Percentiles rank a stretch among this genome's conserved stretches.
Evolutionary conservation across 352 stramenopile genomes (phyloP).

Genomic region (Pythium insidiosum): DNA sequence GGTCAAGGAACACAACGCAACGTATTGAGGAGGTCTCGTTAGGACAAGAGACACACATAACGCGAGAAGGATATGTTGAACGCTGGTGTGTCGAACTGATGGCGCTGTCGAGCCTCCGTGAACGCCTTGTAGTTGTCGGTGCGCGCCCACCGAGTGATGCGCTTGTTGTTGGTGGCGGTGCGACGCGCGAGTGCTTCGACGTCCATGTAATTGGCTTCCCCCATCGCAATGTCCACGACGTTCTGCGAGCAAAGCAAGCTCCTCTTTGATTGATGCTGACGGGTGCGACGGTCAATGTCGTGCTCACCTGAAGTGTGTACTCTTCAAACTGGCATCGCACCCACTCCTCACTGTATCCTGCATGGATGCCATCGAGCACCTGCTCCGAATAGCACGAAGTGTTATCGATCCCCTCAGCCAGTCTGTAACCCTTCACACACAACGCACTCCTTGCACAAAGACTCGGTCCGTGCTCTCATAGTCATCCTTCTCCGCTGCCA

Average conservation of each 20-base stretch:
- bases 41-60: conserved; percentile 35
- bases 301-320: conserved; percentile 70
- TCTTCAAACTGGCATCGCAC: conserved; percentile 85
- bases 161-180: conserved; percentile 80
- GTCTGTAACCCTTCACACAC: no score
- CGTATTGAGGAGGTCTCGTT: background rate
- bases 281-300: no score
- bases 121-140: conserved; percentile 85
- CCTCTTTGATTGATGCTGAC: no score
- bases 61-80: conserved; percentile 80
- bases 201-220: conserved; percentile 72
- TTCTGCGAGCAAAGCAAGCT: conserved; percentile 34
- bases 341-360: conserved; percentile 82
- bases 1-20: conserved; percentile 35
- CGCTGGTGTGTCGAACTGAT: conserved; percentile 42
- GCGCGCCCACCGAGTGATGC: conserved; percentile 81
- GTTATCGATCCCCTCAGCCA: no score
- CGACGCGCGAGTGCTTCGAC: conserved; percentile 60
- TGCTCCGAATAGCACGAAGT: conserved; percentile 9
- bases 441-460: conserved; percentile 80
- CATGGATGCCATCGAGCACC: conserved; percentile 73
- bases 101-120: conserved; percentile 39
- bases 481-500: conserved; percentile 73
- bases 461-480: conserved; percentile 53
- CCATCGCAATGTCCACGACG: conserved; percentile 70